Conservation (phyloP, 2,329 filamentous ascomycete species). For the Tolypocladium pustulatum region DNA sequence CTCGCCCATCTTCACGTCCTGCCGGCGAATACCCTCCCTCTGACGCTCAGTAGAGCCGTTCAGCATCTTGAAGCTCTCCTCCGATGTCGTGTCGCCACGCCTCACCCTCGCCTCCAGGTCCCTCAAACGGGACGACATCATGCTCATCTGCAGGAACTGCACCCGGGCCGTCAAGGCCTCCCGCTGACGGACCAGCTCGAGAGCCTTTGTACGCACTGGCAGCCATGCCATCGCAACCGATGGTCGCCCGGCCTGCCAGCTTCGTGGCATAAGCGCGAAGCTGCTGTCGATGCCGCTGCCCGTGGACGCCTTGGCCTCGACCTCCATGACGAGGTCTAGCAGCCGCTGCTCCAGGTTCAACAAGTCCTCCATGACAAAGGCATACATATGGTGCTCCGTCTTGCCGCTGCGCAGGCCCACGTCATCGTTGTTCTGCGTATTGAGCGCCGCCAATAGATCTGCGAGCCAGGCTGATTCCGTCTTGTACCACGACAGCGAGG, state of each 20-base stretch:
- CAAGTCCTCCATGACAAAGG: constrained; percentile 35
- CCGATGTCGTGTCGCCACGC: constrained; percentile 17
- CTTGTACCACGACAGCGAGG: constrained; percentile 36
- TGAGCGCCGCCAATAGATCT: constrained; percentile 25
- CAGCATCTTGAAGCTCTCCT: constrained; percentile 14
- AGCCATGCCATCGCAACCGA: constrained; percentile 34
- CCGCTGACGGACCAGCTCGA: constrained; percentile 34
- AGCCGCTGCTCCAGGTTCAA: constrained; percentile 31
- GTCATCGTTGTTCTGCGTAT: constrained; percentile 13
- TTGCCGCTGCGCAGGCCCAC: constrained; percentile 8
- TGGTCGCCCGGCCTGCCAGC: constrained; percentile 24
- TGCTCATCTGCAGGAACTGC: constrained; percentile 37
- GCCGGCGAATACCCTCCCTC: constrained; percentile 3
- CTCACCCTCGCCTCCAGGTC: constrained; percentile 23
- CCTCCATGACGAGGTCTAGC: constrained; percentile 32
- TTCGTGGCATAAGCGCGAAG: constrained; percentile 27
- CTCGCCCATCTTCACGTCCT: not conserved
- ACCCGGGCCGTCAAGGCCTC: constrained; percentile 33
- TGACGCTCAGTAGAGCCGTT: constrained; percentile 6
- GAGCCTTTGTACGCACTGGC: constrained; percentile 29
- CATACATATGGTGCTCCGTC: constrained; percentile 35
- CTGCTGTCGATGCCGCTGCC: constrained; percentile 9
- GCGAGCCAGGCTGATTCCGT: constrained; percentile 35
- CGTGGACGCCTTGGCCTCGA: constrained; percentile 20
- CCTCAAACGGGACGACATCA: constrained; percentile 31